These are phyloP conservation scores for Polyporus arcularius DNA, from an alignment of 768 basidiomycete genomes.

Conservation along the genomic window DNA sequence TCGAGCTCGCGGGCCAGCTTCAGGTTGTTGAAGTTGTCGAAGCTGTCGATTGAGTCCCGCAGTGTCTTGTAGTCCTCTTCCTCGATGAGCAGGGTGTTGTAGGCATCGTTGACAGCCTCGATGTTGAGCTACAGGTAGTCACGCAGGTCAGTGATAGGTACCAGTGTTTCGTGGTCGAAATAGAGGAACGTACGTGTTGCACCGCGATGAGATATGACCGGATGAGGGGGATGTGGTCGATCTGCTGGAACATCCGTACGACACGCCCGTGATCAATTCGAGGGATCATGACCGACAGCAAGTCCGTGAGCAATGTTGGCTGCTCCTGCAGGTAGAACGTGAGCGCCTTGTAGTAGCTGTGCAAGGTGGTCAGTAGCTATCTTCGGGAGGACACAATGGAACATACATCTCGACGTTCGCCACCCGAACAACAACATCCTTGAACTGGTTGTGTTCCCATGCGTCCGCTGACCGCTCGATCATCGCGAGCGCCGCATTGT, in stretches of 20 bases:
- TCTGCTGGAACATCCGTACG: slow-evolving; percentile 92
- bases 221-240: slow-evolving; percentile 94
- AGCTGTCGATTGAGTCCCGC: slow-evolving; percentile 96
- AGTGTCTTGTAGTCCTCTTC: slow-evolving; percentile 99
- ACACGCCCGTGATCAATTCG: slow-evolving; percentile 96
- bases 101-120: slow-evolving; percentile 96
- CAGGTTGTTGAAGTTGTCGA: slow-evolving; percentile 96
- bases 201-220: slow-evolving; percentile 96
- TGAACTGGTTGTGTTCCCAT: slow-evolving; percentile 99
- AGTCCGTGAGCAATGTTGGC: slow-evolving; percentile 89
- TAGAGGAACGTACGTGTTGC: slow-evolving; percentile 65
- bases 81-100: slow-evolving; percentile 97
- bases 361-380: not conserved
- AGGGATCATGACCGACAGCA: slow-evolving; percentile 88
- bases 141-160: not conserved
- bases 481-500: slow-evolving; percentile 98
- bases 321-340: slow-evolving; percentile 95
- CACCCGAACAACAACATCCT: slow-evolving; percentile 94
- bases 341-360: slow-evolving; percentile 91
- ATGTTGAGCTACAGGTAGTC: slow-evolving; percentile 81
- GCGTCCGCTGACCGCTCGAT: slow-evolving; percentile 98
- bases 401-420: slow-evolving; percentile 94
- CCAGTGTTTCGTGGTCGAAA: not conserved
- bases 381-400: not conserved
- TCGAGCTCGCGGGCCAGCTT: slow-evolving; percentile 83